These are phyloP conservation scores for Zasmidium citrigriseum DNA, from an alignment of 2,329 filamentous ascomycete species.

Conservation along the genomic window DNA sequence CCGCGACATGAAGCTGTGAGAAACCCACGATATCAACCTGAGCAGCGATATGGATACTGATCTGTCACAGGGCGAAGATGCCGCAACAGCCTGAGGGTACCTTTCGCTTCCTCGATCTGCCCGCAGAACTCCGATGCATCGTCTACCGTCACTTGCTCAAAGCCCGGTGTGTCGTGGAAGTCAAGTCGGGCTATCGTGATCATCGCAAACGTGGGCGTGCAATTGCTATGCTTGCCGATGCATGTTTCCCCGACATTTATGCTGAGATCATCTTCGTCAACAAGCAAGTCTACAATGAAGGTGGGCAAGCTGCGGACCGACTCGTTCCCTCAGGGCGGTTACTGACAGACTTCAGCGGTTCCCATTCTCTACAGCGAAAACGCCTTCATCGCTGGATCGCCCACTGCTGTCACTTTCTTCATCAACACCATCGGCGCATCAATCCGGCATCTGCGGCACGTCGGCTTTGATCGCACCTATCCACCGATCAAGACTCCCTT, in stretches of 20 bases:
- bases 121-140: neutral
- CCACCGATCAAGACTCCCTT: too few species aligned
- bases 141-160: slow-evolving; percentile 2
- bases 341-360: neutral
- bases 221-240: neutral
- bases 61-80: too few species aligned
- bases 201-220: neutral
- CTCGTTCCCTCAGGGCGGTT: neutral
- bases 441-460: neutral
- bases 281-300: neutral
- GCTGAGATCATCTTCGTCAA: neutral
- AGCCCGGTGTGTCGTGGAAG: neutral
- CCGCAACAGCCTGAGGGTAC: too few species aligned
- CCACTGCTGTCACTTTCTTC: too few species aligned
- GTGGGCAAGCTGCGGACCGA: neutral
- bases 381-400: too few species aligned
- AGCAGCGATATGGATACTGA: too few species aligned
- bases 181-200: neutral
- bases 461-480: too few species aligned
- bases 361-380: neutral
- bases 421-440: neutral
- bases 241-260: neutral
- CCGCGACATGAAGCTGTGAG: too few species aligned
- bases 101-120: too few species aligned
- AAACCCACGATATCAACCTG: too few species aligned